Base-by-base conservation (phyloP, 2,329 filamentous ascomycete genomes). In the Paracamarosporium sp. region DNA sequence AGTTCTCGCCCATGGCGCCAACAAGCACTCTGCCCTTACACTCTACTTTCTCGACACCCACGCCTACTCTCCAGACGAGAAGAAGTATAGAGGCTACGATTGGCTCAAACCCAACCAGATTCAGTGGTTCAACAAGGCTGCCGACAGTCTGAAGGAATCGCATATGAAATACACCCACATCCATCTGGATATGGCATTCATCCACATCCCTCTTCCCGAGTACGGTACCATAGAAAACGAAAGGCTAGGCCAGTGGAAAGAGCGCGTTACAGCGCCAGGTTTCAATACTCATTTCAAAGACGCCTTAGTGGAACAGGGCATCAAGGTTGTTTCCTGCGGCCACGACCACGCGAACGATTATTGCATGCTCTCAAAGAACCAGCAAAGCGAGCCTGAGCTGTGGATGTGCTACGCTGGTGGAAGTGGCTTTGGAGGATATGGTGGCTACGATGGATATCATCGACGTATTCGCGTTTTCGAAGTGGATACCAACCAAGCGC, bases 391-490 rank as follows among this genome's bases (percentile, higher is more conserved):
- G 31, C 76, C 81, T 28, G 79, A 89, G 28, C 80, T 98, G 2
- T 99, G 95, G 95, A 97, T 99, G 93, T 99, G 95, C 81, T 98
- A 98, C 76, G 94, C 89, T 8, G 95, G 95, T 30, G 95, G 91
- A 25, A 87, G 88, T 27, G 95, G 95, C 1, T 97, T 99, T 68
- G 95, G 95, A 54, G 95, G 95, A 0, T 99, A 99, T 73, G 95
- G 90, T 20, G 93, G 94, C 5, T 98, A 97, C 73, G 89, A 88
- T 40, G 90, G 90, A 4, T 98, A 90, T 73, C 85, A 93, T 69
- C 90, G 95, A 25, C 88, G 93, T 28, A 84, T 97, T 52, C 86
- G 95, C 46, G 85, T 99, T 41, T 99, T 95, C 73, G 94, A 98
- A 67, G 87, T 99, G 50, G 94, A 99, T 75, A 91, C 93, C 78